Base-by-base conservation (phyloP, 2,329 filamentous ascomycete genomes). In the Alternaria ventricosa region DNA sequence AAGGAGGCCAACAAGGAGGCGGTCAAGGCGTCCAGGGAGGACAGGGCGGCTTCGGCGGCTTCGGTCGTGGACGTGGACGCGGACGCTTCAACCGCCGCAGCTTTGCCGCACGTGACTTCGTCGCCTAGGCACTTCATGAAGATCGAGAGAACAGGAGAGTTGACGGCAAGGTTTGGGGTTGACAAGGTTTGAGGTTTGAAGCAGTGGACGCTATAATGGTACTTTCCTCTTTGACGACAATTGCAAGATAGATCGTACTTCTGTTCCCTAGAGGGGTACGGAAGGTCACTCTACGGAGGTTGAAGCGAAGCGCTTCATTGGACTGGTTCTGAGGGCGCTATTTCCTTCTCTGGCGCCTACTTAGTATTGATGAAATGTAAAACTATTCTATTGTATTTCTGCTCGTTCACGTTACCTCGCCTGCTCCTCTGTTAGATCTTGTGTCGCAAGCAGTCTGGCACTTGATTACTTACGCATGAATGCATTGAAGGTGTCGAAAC, bases 231-330 rank as follows among this genome's bases (percentile, higher is more conserved):
- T 71, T 65, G 70, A 71, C 62, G 63, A 70, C 53, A 57, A 62
- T 55, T 58, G 65, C 62, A 61, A 70, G 66, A 77, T 76, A 75
- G 70, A 75, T 54, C 68, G 56, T 55, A 58, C 60, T 63, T 70
- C 65, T 65, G 61, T 33, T 73, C 70, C 69, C 70, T 65, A 59
- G 70, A 70, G 63, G 71, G 70, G 72, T 47, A 60, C 49, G 25
- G 61, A 63, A 66, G 59, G 65, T 61, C 55, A 71, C 74, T 77
- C 71, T 73, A 75, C 71, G 73, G 71, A 75, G 73, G 54, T 73
- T 73, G 74, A 71, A 75, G 73, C 73, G 64, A 60, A 72, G 71
- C 67, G 70, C 73, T 77, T 78, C 73, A 70, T 72, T 72, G 73
- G 71, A 74, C 74, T 75, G 72, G 73, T 68, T 74, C 71, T 75